Evolutionary conservation across 1,284 basidiomycete species (phyloP).

Genomic region (Testicularia cyperi): DNA sequence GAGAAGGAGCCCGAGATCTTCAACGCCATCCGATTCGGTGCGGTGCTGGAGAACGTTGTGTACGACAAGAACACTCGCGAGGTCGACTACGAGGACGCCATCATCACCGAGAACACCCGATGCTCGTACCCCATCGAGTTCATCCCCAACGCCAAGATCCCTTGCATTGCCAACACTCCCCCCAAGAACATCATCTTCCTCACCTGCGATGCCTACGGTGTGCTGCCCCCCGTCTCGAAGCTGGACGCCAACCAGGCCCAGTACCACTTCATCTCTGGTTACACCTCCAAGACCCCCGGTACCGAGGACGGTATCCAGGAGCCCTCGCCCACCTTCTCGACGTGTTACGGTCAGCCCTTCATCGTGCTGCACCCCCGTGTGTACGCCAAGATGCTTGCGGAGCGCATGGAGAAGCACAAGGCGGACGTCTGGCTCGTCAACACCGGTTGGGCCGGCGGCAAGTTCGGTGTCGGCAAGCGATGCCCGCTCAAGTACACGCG

Average conservation of each 20-base stretch:
- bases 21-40: slow-evolving; percentile 91
- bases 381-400: slow-evolving; percentile 96
- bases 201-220: slow-evolving; percentile 97
- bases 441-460: slow-evolving; percentile 97
- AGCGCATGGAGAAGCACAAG: slow-evolving; percentile 86
- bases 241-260: slow-evolving; percentile 91
- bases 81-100: slow-evolving; percentile 93
- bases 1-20: slow-evolving; percentile 98
- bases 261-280: slow-evolving; percentile 67
- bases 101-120: slow-evolving; percentile 98
- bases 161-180: slow-evolving; percentile 53
- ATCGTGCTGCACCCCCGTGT: slow-evolving; percentile 81
- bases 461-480: slow-evolving; percentile 70
- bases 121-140: slow-evolving; percentile 68
- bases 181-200: slow-evolving; percentile 91
- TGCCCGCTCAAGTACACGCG: slow-evolving; percentile 70
- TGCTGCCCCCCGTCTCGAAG: slow-evolving; percentile 91
- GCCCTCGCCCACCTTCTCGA: slow-evolving; percentile 98
- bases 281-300: slow-evolving; percentile 91
- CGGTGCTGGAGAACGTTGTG: slow-evolving; percentile 98
- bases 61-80: slow-evolving; percentile 84
- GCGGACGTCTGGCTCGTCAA: slow-evolving; percentile 99
- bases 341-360: slow-evolving; percentile 98
- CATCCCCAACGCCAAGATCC: slow-evolving; percentile 86
- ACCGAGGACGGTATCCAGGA: slow-evolving; percentile 98